Conservation (phyloP, 1,284 basidiomycete genomes). For the Cronartium ribicola region DNA sequence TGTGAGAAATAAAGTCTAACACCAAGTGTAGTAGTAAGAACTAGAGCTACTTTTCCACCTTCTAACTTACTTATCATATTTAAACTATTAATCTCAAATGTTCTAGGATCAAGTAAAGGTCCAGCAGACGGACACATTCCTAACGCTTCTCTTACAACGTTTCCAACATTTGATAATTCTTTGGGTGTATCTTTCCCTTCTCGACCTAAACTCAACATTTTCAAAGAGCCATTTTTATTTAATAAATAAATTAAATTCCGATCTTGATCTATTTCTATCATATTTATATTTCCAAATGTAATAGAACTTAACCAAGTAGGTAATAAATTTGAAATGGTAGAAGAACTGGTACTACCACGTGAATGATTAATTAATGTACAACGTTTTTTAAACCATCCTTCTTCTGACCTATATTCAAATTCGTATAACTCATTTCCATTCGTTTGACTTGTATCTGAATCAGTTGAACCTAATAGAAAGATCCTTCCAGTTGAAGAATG, state of each 20-base stretch:
- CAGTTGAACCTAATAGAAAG: constrained; percentile 61
- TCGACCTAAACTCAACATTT: constrained; percentile 53
- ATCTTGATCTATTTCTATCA: constrained; percentile 63
- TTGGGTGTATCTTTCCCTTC: constrained; percentile 15
- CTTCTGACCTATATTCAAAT: constrained; percentile 81
- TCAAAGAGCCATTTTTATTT: constrained; percentile 65
- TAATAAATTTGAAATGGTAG: constrained; percentile 50
- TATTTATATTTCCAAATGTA: constrained; percentile 62
- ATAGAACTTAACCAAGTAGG: constrained; percentile 48
- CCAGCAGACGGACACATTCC: constrained; percentile 49
- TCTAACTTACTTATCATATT: constrained; percentile 52
- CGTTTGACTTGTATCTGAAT: constrained; percentile 26
- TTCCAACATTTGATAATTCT: constrained; percentile 41
- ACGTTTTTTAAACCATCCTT: constrained; percentile 85
- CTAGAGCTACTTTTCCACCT: constrained; percentile 56
- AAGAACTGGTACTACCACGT: constrained; percentile 53
- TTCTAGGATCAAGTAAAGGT: constrained; percentile 68
- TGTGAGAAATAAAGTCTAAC: constrained; percentile 71
- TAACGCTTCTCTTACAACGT: constrained; percentile 43
- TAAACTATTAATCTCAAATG: constrained; percentile 53
- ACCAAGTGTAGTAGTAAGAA: constrained; percentile 68
- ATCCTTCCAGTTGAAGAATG: constrained; percentile 72
- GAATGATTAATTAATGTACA: constrained; percentile 68
- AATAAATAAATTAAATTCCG: constrained; percentile 71
- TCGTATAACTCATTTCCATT: constrained; percentile 83